Evolutionary conservation across 2,329 filamentous ascomycete species (phyloP), one percentile per base, ranked within the genome.

Genomic region (Dryadomyces sulphureus): DNA sequence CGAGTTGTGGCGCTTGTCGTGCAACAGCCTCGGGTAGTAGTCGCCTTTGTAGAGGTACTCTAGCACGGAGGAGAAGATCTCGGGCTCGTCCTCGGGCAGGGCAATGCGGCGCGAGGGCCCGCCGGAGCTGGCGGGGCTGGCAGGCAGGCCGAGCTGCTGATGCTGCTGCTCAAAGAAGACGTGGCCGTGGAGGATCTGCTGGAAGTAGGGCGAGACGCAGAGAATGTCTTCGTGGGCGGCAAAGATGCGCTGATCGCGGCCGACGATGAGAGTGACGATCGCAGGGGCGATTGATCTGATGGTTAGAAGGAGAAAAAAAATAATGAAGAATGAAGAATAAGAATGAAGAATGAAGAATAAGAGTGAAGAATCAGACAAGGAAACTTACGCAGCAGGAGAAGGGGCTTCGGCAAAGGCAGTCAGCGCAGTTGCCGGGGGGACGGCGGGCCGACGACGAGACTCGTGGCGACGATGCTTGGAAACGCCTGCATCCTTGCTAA

Each of bases 41-140:
- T 94, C 89, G 52, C 88, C 88, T 65, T 93, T 93, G 73, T 93
- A 93, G 47, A 95, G 77, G 55, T 83, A 94, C 60, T 95, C 89
- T 47, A 95, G 78, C 11, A 95, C 73, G 6, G 83, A 88, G 7
- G 86, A 93, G 63, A 95, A 89, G 57, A 94, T 81, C 60, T 94
- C 87, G 19, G 89, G 87, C 55, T 89, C 81, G 62, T 94, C 89
- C 49, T 90, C 79, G 1, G 86, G 82, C 2, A 94, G 75, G 44
- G 81, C 73, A 59, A 94, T 82, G 46, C 81, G 79, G 65, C 86
- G 88, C 59, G 48, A 43, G 19, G 45, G 46, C 24, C 34, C 47
- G 41, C 32, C 45, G 12, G 38, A 25, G 20, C 21, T 41, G 11
- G 3, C 19, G 14, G 42, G 42, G 34, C 34, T 36, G 34, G 3